Percentiles rank a stretch among this genome's conserved stretches.
Evolutionary conservation across 1,284 basidiomycete species (phyloP).

Genomic region (Melampsora americana): DNA sequence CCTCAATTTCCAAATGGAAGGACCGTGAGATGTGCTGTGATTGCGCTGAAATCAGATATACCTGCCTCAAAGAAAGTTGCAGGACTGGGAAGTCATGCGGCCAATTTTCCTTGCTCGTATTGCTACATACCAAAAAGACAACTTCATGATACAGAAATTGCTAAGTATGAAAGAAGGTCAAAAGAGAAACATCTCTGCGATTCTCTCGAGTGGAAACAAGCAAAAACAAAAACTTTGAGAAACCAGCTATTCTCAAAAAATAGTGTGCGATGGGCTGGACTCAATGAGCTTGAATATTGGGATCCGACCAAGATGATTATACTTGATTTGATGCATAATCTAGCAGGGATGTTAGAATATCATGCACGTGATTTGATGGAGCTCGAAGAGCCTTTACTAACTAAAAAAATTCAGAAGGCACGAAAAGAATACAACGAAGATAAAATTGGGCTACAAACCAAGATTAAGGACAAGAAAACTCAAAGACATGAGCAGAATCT

Average conservation of each 20-base stretch:
- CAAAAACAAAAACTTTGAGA: not conserved
- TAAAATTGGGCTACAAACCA: fast-evolving
- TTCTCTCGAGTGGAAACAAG: not conserved
- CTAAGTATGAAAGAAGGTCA: not conserved
- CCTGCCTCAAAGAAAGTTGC: no score
- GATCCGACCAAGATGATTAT: slow-evolving; percentile 20
- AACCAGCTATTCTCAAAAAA: not conserved
- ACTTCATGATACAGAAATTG: not conserved
- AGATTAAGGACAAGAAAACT: no score
- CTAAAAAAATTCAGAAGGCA: no score
- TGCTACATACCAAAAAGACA: no score
- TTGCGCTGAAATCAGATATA: not conserved
- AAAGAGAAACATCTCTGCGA: not conserved
- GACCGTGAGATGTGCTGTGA: not conserved
- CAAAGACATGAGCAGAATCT: no score
- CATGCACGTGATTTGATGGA: not conserved
- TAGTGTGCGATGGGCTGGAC: slow-evolving; percentile 7
- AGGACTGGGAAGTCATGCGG: no score
- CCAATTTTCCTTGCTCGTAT: no score
- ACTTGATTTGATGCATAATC: slow-evolving; percentile 8
- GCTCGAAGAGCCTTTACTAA: not conserved
- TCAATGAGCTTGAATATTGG: slow-evolving; percentile 25
- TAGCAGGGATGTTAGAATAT: not conserved
- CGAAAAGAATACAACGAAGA: no score
- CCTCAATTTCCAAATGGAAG: no score